Evolutionary conservation across 1,139 yeast genomes (phyloP).

Genomic region (Wickerhamomyces sp.): DNA sequence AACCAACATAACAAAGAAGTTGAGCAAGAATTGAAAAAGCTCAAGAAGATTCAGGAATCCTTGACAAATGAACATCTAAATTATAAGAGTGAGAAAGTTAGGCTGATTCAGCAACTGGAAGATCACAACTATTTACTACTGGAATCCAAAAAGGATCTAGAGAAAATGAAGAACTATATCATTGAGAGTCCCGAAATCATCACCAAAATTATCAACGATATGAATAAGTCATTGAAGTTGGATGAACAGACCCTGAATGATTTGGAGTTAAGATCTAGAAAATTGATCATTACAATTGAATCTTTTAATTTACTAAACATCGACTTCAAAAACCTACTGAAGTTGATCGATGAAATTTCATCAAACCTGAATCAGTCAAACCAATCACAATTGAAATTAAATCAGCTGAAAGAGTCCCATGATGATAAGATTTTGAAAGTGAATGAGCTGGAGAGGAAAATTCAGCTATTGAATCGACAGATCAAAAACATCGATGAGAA

Average conservation of each 20-base stretch:
- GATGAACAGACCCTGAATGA: slow-evolving; percentile 38
- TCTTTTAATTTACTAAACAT: slow-evolving; percentile 52
- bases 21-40: slow-evolving; percentile 57
- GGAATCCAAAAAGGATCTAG: slow-evolving; percentile 56
- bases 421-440: slow-evolving; percentile 42
- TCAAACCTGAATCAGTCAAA: slow-evolving; percentile 44
- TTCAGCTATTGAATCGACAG: slow-evolving; percentile 48
- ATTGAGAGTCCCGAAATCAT: slow-evolving; percentile 59
- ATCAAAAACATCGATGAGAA: slow-evolving; percentile 51
- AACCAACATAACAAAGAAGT: slow-evolving; percentile 53
- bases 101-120: slow-evolving; percentile 45
- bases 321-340: slow-evolving; percentile 47
- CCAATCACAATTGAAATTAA: slow-evolving; percentile 34
- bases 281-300: slow-evolving; percentile 51
- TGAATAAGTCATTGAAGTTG: slow-evolving; percentile 42
- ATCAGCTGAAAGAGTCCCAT: slow-evolving; percentile 37
- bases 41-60: slow-evolving; percentile 61
- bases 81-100: slow-evolving; percentile 59
- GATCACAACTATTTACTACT: slow-evolving; percentile 32
- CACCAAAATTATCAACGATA: slow-evolving; percentile 49
- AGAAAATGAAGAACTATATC: slow-evolving; percentile 54
- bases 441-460: slow-evolving; percentile 46
- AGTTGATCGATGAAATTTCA: slow-evolving; percentile 54
- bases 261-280: slow-evolving; percentile 46
- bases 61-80: slow-evolving; percentile 61